Evolutionary conservation across 345 rosid species (phyloP).

Genomic region (Arabis hirsuta): DNA sequence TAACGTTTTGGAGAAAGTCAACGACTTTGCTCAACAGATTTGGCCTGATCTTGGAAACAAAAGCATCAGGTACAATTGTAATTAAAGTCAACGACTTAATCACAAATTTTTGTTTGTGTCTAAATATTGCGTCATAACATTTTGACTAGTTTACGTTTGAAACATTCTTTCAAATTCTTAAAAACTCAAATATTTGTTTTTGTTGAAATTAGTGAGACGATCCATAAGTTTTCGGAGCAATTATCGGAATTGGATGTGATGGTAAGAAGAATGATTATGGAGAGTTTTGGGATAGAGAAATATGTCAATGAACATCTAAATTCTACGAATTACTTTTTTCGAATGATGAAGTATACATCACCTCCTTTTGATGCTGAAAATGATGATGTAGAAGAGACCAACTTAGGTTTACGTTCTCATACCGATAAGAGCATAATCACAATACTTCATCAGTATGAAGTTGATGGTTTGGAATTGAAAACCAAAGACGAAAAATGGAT

Average conservation of each 20-base stretch:
- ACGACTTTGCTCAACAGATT: conserved; percentile 33
- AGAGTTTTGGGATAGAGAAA: conserved; percentile 56
- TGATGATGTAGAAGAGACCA: conserved; percentile 45
- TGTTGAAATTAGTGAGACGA: conserved; percentile 38
- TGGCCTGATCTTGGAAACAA: conserved; percentile 34
- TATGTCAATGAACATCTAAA: conserved; percentile 45
- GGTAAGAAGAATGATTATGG: conserved; percentile 64
- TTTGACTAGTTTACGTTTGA: not conserved
- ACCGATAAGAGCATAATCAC: conserved; percentile 65
- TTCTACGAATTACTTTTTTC: conserved; percentile 38
- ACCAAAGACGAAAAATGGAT: conserved; percentile 58
- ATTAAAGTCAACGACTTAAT: not conserved
- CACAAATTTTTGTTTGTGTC: not conserved
- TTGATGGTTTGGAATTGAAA: conserved; percentile 55
- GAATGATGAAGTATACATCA: conserved; percentile 27
- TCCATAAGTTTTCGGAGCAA: conserved; percentile 30
- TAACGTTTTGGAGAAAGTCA: conserved; percentile 25
- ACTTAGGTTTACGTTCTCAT: conserved; percentile 51
- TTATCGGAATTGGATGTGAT: conserved; percentile 48
- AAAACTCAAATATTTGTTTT: not conserved
- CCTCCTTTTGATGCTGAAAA: conserved; percentile 17
- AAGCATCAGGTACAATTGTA: conserved; percentile 26
- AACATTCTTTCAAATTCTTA: not conserved
- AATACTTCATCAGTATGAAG: conserved; percentile 58
- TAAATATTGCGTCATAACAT: not conserved